These are phyloP conservation scores for Fraxinus nigra DNA, from an alignment of 305 asterid genomes.

Conservation along the genomic window DNA sequence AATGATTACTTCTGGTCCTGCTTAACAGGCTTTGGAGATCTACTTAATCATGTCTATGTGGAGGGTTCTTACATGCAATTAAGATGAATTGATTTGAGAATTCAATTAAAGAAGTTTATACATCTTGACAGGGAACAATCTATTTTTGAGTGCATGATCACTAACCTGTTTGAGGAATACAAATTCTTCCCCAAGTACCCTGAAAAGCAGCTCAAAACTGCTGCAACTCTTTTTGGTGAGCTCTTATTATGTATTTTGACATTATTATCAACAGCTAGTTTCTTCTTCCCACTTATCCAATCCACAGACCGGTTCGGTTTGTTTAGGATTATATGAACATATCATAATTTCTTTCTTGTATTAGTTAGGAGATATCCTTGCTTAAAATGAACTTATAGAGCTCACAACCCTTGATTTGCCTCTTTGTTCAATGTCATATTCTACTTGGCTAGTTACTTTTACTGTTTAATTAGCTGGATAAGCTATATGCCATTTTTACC, in stretches of 20 bases:
- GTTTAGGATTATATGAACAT: background rate
- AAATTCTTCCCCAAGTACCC: constrained; percentile 84
- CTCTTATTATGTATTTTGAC: constrained; percentile 16
- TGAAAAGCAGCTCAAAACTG: constrained; percentile 80
- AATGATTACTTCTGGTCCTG: constrained; percentile 2
- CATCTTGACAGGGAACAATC: constrained; percentile 70
- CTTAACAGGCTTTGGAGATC: background rate
- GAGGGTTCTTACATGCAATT: constrained; percentile 15
- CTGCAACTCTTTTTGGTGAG: constrained; percentile 91
- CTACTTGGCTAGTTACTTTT: background rate
- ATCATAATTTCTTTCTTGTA: background rate
- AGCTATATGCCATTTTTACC: background rate
- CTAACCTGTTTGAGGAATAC: constrained; percentile 89
- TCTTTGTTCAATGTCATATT: background rate
- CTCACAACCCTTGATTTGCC: background rate
- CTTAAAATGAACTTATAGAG: constrained; percentile 1
- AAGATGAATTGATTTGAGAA: background rate
- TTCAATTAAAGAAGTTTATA: constrained; percentile 14
- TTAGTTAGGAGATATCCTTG: background rate
- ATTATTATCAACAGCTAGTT: constrained; percentile 1
- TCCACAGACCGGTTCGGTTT: background rate
- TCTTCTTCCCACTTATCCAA: background rate
- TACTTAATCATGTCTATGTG: background rate
- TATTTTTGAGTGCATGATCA: constrained; percentile 86
- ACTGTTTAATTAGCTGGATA: background rate